Evolutionary conservation across 2,329 filamentous ascomycete genomes (phyloP).

Genomic region (Coniochaeta sp.): DNA sequence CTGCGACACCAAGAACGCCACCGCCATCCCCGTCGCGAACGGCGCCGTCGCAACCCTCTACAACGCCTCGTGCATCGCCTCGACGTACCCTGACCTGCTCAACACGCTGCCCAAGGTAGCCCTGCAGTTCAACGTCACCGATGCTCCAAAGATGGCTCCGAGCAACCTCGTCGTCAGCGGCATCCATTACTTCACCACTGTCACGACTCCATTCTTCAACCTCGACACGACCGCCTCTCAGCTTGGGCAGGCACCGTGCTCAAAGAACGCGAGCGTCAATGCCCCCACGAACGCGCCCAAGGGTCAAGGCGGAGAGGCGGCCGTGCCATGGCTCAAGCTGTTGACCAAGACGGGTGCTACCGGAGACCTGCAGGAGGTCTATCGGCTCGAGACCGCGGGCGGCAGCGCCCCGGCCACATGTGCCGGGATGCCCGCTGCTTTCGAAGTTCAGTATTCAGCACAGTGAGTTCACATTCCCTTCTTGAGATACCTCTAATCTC

Average conservation of each 20-base stretch:
- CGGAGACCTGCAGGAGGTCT: constrained; percentile 65
- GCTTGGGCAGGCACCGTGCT: constrained; percentile 54
- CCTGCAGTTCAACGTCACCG: constrained; percentile 55
- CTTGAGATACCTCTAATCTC: neutral
- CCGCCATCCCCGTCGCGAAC: constrained; percentile 52
- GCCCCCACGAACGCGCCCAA: constrained; percentile 56
- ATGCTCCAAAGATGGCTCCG: constrained; percentile 36
- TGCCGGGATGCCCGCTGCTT: constrained; percentile 50
- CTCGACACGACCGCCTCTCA: constrained; percentile 50
- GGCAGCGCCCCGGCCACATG: constrained; percentile 71
- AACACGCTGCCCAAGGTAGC: constrained; percentile 57
- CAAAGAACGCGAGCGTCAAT: constrained; percentile 51
- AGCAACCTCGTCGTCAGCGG: constrained; percentile 61
- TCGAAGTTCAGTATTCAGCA: constrained; percentile 74
- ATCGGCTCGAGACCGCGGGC: constrained; percentile 76
- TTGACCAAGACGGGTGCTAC: constrained; percentile 46
- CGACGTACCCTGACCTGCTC: constrained; percentile 61
- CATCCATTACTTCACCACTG: constrained; percentile 72
- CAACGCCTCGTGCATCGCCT: constrained; percentile 76
- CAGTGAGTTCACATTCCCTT: constrained; percentile 53
- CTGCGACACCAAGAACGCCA: constrained; percentile 56
- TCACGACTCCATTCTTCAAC: constrained; percentile 72
- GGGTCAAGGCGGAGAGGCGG: constrained; percentile 57
- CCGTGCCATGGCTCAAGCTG: constrained; percentile 78
- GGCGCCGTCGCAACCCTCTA: constrained; percentile 82